Conservation (phyloP, 1,139 yeast species). For the Trichomonascaceae sp. region DNA sequence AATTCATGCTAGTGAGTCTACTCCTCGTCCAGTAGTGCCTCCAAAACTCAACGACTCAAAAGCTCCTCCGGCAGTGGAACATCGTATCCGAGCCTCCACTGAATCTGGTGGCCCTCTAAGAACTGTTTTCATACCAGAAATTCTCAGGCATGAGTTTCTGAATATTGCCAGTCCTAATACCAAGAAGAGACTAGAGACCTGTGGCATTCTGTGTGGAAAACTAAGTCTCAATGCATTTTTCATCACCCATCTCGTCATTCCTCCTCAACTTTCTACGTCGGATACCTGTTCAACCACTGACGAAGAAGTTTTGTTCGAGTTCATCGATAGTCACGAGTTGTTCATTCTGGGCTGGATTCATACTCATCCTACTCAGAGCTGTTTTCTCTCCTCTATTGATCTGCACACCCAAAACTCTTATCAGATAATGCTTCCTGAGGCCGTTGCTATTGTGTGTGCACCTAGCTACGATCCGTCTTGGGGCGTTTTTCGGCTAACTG, state of each 20-base stretch:
- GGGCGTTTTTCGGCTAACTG: conserved; percentile 53
- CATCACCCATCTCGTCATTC: conserved; percentile 51
- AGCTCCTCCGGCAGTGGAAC: conserved; percentile 24
- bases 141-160: conserved; percentile 39
- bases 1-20: not conserved
- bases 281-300: conserved; percentile 54
- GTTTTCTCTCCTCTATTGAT: conserved; percentile 56
- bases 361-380: conserved; percentile 61
- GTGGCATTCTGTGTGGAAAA: conserved; percentile 57
- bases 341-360: conserved; percentile 64
- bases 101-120: conserved; percentile 51
- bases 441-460: conserved; percentile 57
- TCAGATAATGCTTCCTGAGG: conserved; percentile 62
- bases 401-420: conserved; percentile 58
- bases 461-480: conserved; percentile 44
- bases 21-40: conserved; percentile 19
- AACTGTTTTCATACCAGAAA: conserved; percentile 43
- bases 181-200: conserved; percentile 46
- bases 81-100: conserved; percentile 38
- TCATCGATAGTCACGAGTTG: conserved; percentile 45
- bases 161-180: conserved; percentile 45
- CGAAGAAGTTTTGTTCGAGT: conserved; percentile 50
- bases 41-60: conserved; percentile 18
- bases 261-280: conserved; percentile 52
- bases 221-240: conserved; percentile 52